These are phyloP conservation scores for Salvia splendens DNA, from an alignment of 257 asterid species.

Conservation along the genomic window DNA sequence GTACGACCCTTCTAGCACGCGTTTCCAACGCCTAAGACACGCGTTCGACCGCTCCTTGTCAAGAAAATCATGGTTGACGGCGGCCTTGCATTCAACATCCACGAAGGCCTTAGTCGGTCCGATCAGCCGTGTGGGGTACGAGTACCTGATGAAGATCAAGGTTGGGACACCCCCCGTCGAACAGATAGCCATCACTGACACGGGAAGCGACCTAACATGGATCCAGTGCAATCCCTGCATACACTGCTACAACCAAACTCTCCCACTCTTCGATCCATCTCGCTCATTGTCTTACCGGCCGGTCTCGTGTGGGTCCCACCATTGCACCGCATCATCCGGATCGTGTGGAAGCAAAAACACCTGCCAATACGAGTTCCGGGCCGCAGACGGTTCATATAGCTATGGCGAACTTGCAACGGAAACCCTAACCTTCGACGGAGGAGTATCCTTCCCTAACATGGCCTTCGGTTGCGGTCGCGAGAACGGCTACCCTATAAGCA, in stretches of 20 bases:
- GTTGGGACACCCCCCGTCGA: slow-evolving; percentile 58
- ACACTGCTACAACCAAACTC: slow-evolving; percentile 41
- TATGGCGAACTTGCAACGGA: slow-evolving; percentile 49
- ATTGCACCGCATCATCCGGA: slow-evolving; percentile 18
- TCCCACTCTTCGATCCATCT: slow-evolving; percentile 47
- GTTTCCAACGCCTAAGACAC: slow-evolving; percentile 25
- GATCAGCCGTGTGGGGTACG: slow-evolving; percentile 31
- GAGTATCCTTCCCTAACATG: slow-evolving; percentile 35
- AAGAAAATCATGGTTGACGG: slow-evolving; percentile 31
- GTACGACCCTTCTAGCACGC: slow-evolving; percentile 37
- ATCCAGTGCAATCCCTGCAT: slow-evolving; percentile 58
- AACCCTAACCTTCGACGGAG: slow-evolving; percentile 39
- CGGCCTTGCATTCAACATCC: not conserved
- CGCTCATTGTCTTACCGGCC: slow-evolving; percentile 30
- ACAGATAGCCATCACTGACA: slow-evolving; percentile 45
- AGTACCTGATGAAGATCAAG: slow-evolving; percentile 45
- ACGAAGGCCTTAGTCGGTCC: slow-evolving; percentile 15
- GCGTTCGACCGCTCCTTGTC: slow-evolving; percentile 40
- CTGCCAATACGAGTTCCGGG: slow-evolving; percentile 37
- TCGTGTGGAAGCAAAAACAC: slow-evolving; percentile 22
- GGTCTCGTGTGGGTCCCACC: slow-evolving; percentile 32
- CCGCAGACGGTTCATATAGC: slow-evolving; percentile 44
- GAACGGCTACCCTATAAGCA: slow-evolving; percentile 38
- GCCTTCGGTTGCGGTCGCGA: slow-evolving; percentile 56
- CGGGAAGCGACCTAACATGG: slow-evolving; percentile 65